Conservation (phyloP, 345 rosid genomes). For the Arabis hirsuta region DNA sequence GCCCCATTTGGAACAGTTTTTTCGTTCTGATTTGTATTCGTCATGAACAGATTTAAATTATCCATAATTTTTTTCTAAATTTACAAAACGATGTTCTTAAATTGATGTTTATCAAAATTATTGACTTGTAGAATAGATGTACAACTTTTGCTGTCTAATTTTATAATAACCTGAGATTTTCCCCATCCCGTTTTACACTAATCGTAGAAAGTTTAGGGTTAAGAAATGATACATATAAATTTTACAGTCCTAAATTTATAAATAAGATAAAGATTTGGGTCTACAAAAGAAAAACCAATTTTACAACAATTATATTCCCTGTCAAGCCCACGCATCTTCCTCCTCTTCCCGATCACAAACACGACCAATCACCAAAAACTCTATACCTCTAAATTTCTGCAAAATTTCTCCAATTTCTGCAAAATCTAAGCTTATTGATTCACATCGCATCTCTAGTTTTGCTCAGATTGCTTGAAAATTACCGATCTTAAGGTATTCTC, state of each 20-base stretch:
- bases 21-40: too few relatives aligned
- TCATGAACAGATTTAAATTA: too few relatives aligned
- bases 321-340: conserved; percentile 22
- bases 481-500: conserved; percentile 18
- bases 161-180: too few relatives aligned
- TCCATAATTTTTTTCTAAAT: too few relatives aligned
- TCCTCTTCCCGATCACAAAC: conserved; percentile 25
- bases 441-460: neutral
- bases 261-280: conserved; percentile 23
- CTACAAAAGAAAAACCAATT: neutral
- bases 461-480: conserved; percentile 8
- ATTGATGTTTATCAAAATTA: too few relatives aligned
- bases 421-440: conserved; percentile 3
- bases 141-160: too few relatives aligned
- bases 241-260: neutral
- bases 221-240: neutral
- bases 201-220: neutral
- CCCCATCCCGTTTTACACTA: too few relatives aligned
- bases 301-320: neutral
- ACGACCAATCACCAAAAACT: conserved; percentile 31
- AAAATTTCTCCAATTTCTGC: conserved; percentile 27
- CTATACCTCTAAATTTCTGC: conserved; percentile 2
- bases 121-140: too few relatives aligned
- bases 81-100: too few relatives aligned
- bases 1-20: too few relatives aligned